Conservation (phyloP, 169 alveolate species). For the Plasmodium gonderi region DNA sequence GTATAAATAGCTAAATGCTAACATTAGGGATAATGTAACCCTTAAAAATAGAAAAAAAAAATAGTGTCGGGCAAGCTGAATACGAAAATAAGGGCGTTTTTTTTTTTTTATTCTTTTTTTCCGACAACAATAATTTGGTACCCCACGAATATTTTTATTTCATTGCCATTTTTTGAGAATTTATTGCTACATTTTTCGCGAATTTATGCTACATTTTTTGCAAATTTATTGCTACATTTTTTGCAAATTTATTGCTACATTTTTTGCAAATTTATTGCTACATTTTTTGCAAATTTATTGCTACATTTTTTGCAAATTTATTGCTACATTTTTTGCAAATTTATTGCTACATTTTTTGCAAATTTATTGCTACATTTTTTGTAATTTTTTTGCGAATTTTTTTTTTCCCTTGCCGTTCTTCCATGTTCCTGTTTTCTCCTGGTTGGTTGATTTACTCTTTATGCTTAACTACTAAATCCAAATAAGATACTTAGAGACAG, state of each 20-base stretch:
- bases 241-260: too few relatives aligned
- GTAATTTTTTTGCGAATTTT: not conserved
- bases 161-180: not conserved
- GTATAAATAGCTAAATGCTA: too few relatives aligned
- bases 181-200: not conserved
- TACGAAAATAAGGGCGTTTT: not conserved
- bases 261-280: not conserved
- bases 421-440: not conserved
- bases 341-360: not conserved
- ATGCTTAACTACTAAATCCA: not conserved
- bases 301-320: not conserved
- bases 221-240: not conserved
- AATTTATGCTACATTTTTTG: not conserved
- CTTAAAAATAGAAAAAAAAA: not conserved
- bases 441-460: not conserved
- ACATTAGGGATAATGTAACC: too few relatives aligned
- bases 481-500: not conserved
- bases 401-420: not conserved
- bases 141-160: not conserved
- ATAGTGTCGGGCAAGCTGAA: not conserved
- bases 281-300: not conserved
- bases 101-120: not conserved
- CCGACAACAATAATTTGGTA: not conserved
- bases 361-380: not conserved
- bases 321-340: not conserved